Evolutionary conservation across 176 grass and related monocot genomes (phyloP).

Genomic region (Oryza officinalis): DNA sequence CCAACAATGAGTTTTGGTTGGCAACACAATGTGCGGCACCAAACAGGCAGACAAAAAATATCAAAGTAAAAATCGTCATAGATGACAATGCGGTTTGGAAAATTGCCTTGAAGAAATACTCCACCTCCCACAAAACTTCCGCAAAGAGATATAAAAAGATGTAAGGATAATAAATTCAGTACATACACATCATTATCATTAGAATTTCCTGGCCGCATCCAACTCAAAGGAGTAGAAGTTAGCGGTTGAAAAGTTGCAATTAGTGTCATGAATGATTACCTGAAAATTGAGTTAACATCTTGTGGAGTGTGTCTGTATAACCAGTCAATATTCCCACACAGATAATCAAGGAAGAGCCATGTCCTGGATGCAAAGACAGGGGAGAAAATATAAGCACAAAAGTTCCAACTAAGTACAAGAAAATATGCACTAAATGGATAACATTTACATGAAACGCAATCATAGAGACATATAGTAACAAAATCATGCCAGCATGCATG

Average conservation of each 20-base stretch:
- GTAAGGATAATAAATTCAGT: constrained; percentile 12
- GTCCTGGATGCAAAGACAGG: constrained; percentile 57
- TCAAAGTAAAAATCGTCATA: not conserved
- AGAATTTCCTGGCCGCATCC: not conserved
- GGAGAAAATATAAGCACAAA: constrained; percentile 39
- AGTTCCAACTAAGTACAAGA: constrained; percentile 32
- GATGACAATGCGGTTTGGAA: not conserved
- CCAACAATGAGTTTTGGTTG: not conserved
- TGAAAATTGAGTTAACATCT: constrained; percentile 90
- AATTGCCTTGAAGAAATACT: constrained; percentile 6
- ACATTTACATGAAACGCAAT: not conserved
- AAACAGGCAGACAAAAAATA: constrained; percentile 5
- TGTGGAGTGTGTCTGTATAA: constrained; percentile 90
- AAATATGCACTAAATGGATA: not conserved
- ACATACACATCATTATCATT: not conserved
- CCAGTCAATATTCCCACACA: constrained; percentile 95
- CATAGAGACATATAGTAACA: not conserved
- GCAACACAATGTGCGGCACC: not conserved
- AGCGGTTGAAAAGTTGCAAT: not conserved
- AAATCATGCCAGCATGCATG: constrained; percentile 5
- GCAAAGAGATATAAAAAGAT: constrained; percentile 7
- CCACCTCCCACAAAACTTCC: not conserved
- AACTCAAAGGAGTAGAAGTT: not conserved
- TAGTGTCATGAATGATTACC: constrained; percentile 42
- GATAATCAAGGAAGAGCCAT: constrained; percentile 98